These are phyloP conservation scores for Rosa hybrid DNA, from an alignment of 331 rosid species.

Conservation along the genomic window DNA sequence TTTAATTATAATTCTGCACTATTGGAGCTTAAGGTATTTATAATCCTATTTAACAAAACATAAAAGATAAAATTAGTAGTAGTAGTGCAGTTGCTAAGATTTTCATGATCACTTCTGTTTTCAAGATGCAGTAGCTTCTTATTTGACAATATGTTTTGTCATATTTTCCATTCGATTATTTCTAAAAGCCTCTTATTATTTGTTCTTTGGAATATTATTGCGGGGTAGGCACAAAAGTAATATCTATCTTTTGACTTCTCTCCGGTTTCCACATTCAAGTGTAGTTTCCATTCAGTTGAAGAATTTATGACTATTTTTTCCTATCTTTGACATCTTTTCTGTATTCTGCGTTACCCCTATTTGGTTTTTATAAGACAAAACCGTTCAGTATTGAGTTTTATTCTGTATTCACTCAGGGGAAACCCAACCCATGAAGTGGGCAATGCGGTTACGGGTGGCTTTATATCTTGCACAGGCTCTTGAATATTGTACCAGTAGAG, in stretches of 20 bases:
- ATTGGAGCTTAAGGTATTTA: background rate
- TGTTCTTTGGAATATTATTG: conserved; percentile 6
- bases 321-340: background rate
- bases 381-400: conserved; percentile 20
- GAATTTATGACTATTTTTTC: conserved; percentile 11
- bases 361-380: conserved; percentile 7
- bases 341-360: background rate
- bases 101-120: background rate
- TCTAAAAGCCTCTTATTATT: conserved; percentile 2
- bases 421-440: conserved; percentile 91
- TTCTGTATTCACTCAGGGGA: conserved; percentile 68
- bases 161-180: conserved; percentile 6
- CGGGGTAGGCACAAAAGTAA: background rate
- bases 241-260: background rate
- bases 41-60: background rate
- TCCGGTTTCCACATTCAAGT: conserved; percentile 8
- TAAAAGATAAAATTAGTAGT: background rate
- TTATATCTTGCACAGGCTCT: conserved; percentile 91
- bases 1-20: background rate
- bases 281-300: conserved; percentile 1
- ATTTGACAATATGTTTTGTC: background rate
- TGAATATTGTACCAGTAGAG: conserved; percentile 88
- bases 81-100: background rate
- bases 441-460: conserved; percentile 94
- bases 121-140: background rate